Evolutionary conservation across 129 eudicot genomes (phyloP), one percentile per base, ranked within the genome.

Genomic region (Lonicera japonica): DNA sequence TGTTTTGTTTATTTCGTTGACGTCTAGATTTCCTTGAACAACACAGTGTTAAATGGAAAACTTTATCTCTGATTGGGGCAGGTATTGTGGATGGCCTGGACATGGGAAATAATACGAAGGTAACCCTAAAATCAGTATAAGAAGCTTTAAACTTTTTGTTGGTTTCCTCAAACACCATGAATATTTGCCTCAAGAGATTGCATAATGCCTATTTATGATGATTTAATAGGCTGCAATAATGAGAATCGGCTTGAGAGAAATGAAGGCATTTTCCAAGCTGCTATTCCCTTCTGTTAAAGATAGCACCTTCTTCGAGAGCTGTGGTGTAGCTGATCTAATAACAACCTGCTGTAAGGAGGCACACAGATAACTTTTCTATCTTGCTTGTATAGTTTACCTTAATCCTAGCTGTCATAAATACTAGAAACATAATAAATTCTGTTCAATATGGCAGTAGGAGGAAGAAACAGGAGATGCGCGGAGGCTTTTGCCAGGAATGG

Each of bases 41-140:
- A 23, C 12, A 22, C 9, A 43, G 53, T 22, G 46, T 8, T 25
- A 58, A 23, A 41, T 19, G 58, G 45, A 38, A 29, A 25, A 54
- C 17, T 47, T 64, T 20, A 52, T 54, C 20, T 7, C 25, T 63
- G 51, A 68, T n/a, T 43, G 69, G 15, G 24, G 54, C 89, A 92
- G 99, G 99, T 36, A 79, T 94, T 36, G 99, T 94, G 70, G 99
- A 94, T 70, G 99, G 99, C 63, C 72, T 94, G 77, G 96, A 85
- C 39, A 88, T 94, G 99, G 99, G 99, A 63, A 94, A 83, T 64
- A 94, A 94, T 60, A 94, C 99, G 16, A 94, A 94, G 95, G 99
- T 88, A 69, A 82, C 54, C 3, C n/a, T 23, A 25, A 40, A 64
- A 47, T 5, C 1, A 16, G 38, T 21, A 47, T 29, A 0, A 36